Percentiles rank a stretch among this genome's conserved stretches.
These are phyloP conservation scores for Hanseniaspora vineae DNA, from an alignment of 805 yeast genomes.

Conservation along the genomic window DNA sequence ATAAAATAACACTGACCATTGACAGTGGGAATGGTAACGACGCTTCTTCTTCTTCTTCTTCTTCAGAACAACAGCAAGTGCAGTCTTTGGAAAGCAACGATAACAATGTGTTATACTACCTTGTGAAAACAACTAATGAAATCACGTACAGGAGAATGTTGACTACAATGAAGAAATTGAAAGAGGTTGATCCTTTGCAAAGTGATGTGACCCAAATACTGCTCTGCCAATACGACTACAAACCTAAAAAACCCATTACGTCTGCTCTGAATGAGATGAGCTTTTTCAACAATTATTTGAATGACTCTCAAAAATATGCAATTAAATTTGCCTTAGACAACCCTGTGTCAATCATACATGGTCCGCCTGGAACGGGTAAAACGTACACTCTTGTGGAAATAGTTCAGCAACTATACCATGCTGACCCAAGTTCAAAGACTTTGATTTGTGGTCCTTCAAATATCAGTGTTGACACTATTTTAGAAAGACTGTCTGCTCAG, in stretches of 20 bases:
- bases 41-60: not conserved
- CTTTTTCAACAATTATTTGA: constrained; percentile 21
- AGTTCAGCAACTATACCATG: constrained; percentile 49
- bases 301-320: constrained; percentile 63
- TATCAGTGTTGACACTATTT: constrained; percentile 79
- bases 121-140: constrained; percentile 44
- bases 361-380: constrained; percentile 74
- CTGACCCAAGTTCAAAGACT: constrained; percentile 38
- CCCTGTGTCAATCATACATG: constrained; percentile 52
- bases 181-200: constrained; percentile 30
- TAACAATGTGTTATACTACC: constrained; percentile 1
- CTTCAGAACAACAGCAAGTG: not conserved
- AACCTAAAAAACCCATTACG: not conserved
- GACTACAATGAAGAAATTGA: constrained; percentile 55
- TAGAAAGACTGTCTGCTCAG: constrained; percentile 48
- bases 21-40: constrained; percentile 37
- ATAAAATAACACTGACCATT: constrained; percentile 42
- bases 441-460: constrained; percentile 92
- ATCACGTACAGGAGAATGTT: constrained; percentile 70
- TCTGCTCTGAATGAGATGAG: not conserved
- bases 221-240: not conserved
- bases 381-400: constrained; percentile 78
- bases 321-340: constrained; percentile 49
- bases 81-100: not conserved
- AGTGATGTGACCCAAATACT: constrained; percentile 20